Percentiles rank a stretch among this genome's conserved stretches.
These are phyloP conservation scores for Phylloporus sp. DNA, from an alignment of 768 basidiomycete genomes.

Conservation along the genomic window DNA sequence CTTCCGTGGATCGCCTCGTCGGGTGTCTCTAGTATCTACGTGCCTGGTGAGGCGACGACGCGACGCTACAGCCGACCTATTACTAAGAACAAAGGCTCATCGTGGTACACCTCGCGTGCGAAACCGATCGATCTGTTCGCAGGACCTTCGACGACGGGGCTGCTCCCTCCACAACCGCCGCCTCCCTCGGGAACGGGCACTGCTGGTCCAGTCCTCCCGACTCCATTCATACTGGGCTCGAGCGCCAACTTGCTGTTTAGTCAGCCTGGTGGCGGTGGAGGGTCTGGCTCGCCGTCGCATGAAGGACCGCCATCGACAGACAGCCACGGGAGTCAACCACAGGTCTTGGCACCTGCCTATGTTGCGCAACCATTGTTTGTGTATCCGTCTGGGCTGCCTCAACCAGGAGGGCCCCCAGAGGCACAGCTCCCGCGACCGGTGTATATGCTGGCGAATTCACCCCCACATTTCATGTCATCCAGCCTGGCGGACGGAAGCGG, in stretches of 20 bases:
- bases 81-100: slow-evolving; percentile 23
- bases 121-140: slow-evolving; percentile 29
- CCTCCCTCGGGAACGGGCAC: slow-evolving; percentile 3
- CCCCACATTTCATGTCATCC: slow-evolving; percentile 22
- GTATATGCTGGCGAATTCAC: slow-evolving; percentile 27
- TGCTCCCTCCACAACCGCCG: slow-evolving; percentile 19
- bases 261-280: slow-evolving; percentile 10
- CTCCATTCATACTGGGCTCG: slow-evolving; percentile 30
- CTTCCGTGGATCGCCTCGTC: slow-evolving; percentile 48
- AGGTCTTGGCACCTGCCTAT: slow-evolving; percentile 11
- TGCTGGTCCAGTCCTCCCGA: slow-evolving; percentile 9
- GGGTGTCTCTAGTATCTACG: slow-evolving; percentile 45
- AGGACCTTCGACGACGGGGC: slow-evolving; percentile 30
- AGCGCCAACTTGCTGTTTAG: slow-evolving; percentile 30
- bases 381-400: slow-evolving; percentile 13
- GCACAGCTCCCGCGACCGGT: slow-evolving; percentile 25
- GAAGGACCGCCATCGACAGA: slow-evolving; percentile 29
- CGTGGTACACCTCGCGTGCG: slow-evolving; percentile 29
- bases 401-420: slow-evolving; percentile 24
- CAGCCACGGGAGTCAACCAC: slow-evolving; percentile 30
- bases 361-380: neutral
- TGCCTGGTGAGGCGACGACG: slow-evolving; percentile 35
- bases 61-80: slow-evolving; percentile 30
- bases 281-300: slow-evolving; percentile 30
- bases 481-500: slow-evolving; percentile 13